Evolutionary conservation across 2,329 filamentous ascomycete genomes (phyloP), one percentile per base, ranked within the genome.

Genomic region (Tolypocladium tropicale): DNA sequence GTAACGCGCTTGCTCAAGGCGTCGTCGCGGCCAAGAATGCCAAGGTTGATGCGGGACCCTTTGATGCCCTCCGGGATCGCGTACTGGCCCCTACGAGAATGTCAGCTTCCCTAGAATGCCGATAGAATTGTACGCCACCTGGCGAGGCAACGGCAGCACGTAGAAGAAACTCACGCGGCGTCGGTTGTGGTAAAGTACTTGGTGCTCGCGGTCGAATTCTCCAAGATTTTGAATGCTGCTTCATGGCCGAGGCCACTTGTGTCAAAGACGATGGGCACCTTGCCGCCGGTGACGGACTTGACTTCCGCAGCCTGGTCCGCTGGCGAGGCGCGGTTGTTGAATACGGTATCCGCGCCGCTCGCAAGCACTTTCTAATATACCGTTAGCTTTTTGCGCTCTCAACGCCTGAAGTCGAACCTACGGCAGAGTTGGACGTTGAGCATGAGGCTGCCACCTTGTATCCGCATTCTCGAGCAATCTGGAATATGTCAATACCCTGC

Each of bases 401-500:
- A 12, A 32, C 7, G 28, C 18, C 16, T 3, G 46, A 2, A n/a
- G 28, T 12, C 18, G 2, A 4, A 52, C 61, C n/a, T 54, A 68
- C 67, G 21, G 61, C 50, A 32, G 54, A 30, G 25, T 70, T 70
- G 2, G 60, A 62, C 5, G 66, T 62, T 0, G 71, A 73, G 52
- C 68, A 72, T 3, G 69, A 70, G 1, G 70, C 67, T 2, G 72
- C 63, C 3, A 74, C 68, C 50, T 71, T 71, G 58, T 67, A 72
- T 11, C 71, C 71, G 41, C 66, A 68, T 10, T 68, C 50, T 28
- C 65, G 68, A 7, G 65, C 67, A 30, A 74, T 57, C 70, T 74
- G 52, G 5, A 16, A 48, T 14, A 43, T 25, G 12, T 33, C n/a
- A 25, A 28, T 21, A 18, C 6, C 2, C 4, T 21, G 28, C 12